phyloP scores from a whole-genome alignment of 2,329 filamentous ascomycete genomes.

The Alternaria sp. region DNA sequence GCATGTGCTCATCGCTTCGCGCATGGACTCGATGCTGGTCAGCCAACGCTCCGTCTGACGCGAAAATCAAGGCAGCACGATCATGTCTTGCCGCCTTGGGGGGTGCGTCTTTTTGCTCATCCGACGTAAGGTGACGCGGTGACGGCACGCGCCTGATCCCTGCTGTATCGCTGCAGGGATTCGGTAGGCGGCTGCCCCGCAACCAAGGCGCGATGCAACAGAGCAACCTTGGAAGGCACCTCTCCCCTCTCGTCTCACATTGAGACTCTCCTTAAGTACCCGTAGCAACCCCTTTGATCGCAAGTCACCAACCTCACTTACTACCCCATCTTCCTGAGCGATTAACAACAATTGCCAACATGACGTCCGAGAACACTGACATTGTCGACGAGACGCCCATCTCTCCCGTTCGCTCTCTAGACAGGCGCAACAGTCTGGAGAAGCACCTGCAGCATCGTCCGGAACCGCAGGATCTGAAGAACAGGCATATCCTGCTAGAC shows the following conservation, averaged over 20 bases:
- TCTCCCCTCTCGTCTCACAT: constrained; percentile 17
- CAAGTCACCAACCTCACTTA: constrained; percentile 2
- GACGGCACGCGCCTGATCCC: constrained; percentile 23
- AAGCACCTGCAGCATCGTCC: constrained; percentile 59
- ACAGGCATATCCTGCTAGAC: constrained; percentile 72
- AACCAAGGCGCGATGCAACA: constrained; percentile 25
- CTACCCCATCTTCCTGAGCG: background rate
- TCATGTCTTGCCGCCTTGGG: background rate
- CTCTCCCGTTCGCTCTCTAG: constrained; percentile 58
- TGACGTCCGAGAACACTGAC: constrained; percentile 37
- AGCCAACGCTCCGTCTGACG: background rate
- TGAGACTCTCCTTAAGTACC: constrained; percentile 22
- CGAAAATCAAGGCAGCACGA: constrained; percentile 1
- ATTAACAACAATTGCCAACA: constrained; percentile 28
- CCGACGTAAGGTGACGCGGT: constrained; percentile 21
- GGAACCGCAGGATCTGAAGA: constrained; percentile 69
- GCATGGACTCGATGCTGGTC: constrained; percentile 1
- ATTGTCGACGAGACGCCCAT: constrained; percentile 52
- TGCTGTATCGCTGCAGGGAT: constrained; percentile 31
- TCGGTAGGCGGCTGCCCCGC: constrained; percentile 28
- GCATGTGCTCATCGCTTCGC: background rate
- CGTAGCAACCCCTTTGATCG: constrained; percentile 5
- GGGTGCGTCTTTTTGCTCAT: constrained; percentile 22
- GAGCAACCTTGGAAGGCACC: constrained; percentile 19
- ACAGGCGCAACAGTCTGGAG: constrained; percentile 65